Conservation (phyloP, 2,329 filamentous ascomycete species). For the Cladosporium halotolerans region DNA sequence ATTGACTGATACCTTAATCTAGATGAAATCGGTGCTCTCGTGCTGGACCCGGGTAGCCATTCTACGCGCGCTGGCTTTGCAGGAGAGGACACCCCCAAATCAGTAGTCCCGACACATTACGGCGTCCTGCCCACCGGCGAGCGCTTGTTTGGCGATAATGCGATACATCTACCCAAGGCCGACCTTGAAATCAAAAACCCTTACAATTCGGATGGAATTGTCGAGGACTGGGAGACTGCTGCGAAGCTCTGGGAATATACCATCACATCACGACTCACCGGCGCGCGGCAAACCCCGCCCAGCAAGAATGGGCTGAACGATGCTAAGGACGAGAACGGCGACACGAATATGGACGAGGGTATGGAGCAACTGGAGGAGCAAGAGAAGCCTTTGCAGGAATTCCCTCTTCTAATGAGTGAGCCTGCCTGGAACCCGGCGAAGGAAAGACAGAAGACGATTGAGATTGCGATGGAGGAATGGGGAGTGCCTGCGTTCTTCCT, state of each 20-base stretch:
- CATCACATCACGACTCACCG: slow-evolving; percentile 81
- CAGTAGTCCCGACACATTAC: slow-evolving; percentile 85
- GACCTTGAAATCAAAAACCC: slow-evolving; percentile 85
- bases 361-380: slow-evolving; percentile 55
- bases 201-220: slow-evolving; percentile 79
- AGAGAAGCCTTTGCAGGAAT: slow-evolving; percentile 78
- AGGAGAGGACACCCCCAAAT: slow-evolving; percentile 94
- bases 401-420: slow-evolving; percentile 88
- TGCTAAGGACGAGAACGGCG: slow-evolving; percentile 45
- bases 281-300: slow-evolving; percentile 62
- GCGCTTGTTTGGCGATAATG: slow-evolving; percentile 80
- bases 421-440: slow-evolving; percentile 87
- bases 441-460: slow-evolving; percentile 85
- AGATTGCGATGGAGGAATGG: slow-evolving; percentile 97
- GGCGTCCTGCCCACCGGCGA: slow-evolving; percentile 52
- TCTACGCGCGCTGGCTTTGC: slow-evolving; percentile 91
- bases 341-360: slow-evolving; percentile 50
- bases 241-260: slow-evolving; percentile 87
- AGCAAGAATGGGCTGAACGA: slow-evolving; percentile 76
- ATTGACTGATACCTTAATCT: slow-evolving; percentile 11
- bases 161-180: slow-evolving; percentile 68
- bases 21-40: slow-evolving; percentile 97
- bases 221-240: slow-evolving; percentile 94
- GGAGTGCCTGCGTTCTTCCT: slow-evolving; percentile 92
- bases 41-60: slow-evolving; percentile 91